Base-by-base conservation (phyloP, 208 protist genomes). In the Vickermania ingenoplastis region DNA sequence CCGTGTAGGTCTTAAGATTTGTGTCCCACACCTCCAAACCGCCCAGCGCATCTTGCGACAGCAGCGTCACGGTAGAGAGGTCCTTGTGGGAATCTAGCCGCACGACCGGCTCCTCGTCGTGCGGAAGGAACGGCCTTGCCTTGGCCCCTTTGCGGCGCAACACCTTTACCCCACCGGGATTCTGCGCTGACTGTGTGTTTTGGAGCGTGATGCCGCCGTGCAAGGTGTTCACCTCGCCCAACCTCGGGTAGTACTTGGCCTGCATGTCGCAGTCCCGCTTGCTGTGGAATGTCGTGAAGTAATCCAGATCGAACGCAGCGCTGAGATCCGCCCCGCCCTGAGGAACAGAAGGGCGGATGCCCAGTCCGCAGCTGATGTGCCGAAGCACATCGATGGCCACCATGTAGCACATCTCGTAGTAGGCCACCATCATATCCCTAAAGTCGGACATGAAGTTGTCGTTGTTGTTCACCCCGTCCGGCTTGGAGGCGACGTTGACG, bases 371-470 rank as follows among this genome's bases (percentile, higher is more conserved):
- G 71, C 79, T 88, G 65, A 92, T 84, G 71, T 92, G 86, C 57
- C 86, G 81, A 65, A 92, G 73, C 28, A 90, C 80, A 48, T 92
- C 86, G 54, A 92, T 73, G 53, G 75, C 77, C 25, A 92, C 86
- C 48, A 67, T 78, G 51, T 68, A 71, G 76, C 82, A 90, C 49
- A 89, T 75, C 21, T 90, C 86, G 63, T 90, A 93, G 71, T 90
- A 93, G 7, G 83, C 81, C 66, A 89, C 69, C 71, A 93, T 73
- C 81, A 89, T 90, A 54, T 90, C 81, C 24, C 79, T 71, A 62
- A 90, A 90, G 65, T 93, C 86, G 14, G 77, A 77, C 83, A 88
- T 88, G 31, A 90, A 89, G 58, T 86, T 86, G 69, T 87, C 76
- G 62, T 75, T 81, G 41, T 71, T 49, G 51, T 59, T 30, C 41